A percentile compares a stretch with the other conserved stretches of the same genome.
These are phyloP conservation scores for Fusarium keratoplasticum DNA, from an alignment of 2,329 filamentous ascomycete species.

Conservation along the genomic window DNA sequence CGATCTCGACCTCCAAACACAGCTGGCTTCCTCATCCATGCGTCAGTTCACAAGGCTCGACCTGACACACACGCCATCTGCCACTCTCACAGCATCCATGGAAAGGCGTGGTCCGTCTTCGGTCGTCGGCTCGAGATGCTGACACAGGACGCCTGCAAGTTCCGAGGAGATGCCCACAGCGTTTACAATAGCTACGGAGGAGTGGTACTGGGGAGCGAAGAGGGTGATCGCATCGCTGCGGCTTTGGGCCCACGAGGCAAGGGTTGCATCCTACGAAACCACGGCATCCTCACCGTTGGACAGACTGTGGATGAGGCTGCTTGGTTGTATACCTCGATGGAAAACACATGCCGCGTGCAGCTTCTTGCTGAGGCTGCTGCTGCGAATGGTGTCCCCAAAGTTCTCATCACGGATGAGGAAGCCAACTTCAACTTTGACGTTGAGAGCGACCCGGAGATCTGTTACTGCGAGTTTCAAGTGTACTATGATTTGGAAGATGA, in stretches of 20 bases:
- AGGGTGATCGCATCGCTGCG: constrained; percentile 71
- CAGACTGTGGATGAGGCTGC: constrained; percentile 79
- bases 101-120: constrained; percentile 76
- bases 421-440: constrained; percentile 51
- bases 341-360: constrained; percentile 68
- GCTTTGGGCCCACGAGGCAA: constrained; percentile 69
- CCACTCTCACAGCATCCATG: constrained; percentile 73
- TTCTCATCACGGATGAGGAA: constrained; percentile 55
- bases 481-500: constrained; percentile 44
- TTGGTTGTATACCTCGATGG: constrained; percentile 75
- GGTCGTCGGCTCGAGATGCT: constrained; percentile 74
- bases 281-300: constrained; percentile 77
- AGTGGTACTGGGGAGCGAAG: constrained; percentile 68
- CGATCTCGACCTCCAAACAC: constrained; percentile 70
- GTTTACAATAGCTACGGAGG: constrained; percentile 70
- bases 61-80: constrained; percentile 75
- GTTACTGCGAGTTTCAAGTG: constrained; percentile 44
- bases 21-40: constrained; percentile 78
- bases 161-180: constrained; percentile 70
- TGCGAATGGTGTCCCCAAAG: constrained; percentile 48
- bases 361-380: constrained; percentile 46
- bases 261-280: constrained; percentile 75
- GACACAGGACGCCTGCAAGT: constrained; percentile 72
- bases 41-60: constrained; percentile 70
- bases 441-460: constrained; percentile 42